These are phyloP conservation scores for Pezicula radicicola DNA, from an alignment of 2,329 filamentous ascomycete genomes.

Conservation along the genomic window DNA sequence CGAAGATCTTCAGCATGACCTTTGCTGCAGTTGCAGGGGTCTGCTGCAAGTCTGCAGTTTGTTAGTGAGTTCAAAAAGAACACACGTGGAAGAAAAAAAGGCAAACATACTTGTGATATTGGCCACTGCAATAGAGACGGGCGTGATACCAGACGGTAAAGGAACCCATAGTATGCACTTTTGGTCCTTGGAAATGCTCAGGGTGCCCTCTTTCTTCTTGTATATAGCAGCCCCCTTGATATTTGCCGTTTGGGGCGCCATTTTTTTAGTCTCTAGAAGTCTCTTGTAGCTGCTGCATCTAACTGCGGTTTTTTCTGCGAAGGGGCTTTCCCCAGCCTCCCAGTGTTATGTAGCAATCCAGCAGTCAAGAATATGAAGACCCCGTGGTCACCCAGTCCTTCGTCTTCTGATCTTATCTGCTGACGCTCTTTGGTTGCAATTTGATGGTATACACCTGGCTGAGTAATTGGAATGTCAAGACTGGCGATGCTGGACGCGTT, in stretches of 20 bases:
- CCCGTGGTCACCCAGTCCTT: no score
- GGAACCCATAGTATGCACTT: conserved; percentile 80
- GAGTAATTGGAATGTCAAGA: no score
- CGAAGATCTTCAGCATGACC: conserved; percentile 91
- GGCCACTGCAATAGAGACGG: conserved; percentile 66
- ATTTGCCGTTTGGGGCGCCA: conserved; percentile 50
- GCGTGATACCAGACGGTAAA: conserved; percentile 57
- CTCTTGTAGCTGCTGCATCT: not conserved
- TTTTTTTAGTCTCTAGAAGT: conserved; percentile 24
- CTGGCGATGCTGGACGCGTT: no score
- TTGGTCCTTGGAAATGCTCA: conserved; percentile 72
- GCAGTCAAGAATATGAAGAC: no score
- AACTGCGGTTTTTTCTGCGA: no score
- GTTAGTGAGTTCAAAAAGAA: conserved; percentile 7
- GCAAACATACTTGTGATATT: conserved; percentile 74
- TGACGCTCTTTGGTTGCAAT: no score
- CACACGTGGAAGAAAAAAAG: conserved; percentile 3
- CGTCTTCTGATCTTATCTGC: no score
- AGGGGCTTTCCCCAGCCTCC: no score
- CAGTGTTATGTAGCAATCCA: no score
- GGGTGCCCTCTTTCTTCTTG: conserved; percentile 92
- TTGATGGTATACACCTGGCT: no score
- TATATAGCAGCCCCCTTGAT: conserved; percentile 65
- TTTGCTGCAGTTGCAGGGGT: conserved; percentile 85
- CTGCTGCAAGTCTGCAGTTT: conserved; percentile 77